Evolutionary conservation across 2,329 filamentous ascomycete genomes (phyloP).

Genomic region (Grosmannia serpens): DNA sequence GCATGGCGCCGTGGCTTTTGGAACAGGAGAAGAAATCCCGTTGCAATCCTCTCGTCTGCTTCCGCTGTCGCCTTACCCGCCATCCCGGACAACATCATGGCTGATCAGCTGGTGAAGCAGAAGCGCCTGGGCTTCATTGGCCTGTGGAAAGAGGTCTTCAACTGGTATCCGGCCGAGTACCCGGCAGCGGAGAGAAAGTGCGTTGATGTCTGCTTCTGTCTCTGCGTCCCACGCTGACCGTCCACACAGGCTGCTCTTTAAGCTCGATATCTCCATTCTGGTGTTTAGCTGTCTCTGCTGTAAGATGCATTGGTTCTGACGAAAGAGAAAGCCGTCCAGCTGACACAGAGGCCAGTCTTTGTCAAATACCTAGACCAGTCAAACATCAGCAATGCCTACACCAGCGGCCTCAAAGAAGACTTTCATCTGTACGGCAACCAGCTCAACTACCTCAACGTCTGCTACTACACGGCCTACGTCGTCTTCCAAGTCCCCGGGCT

Average conservation of each 20-base stretch:
- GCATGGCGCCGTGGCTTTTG: too few relatives aligned
- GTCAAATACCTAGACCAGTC: constrained; percentile 22
- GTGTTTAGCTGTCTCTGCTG: constrained; percentile 22
- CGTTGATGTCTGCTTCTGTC: neutral
- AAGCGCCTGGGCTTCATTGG: constrained; percentile 9
- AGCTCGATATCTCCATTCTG: constrained; percentile 21
- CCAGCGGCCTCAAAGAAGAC: constrained; percentile 27
- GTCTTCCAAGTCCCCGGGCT: constrained; percentile 22
- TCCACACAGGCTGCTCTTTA: constrained; percentile 18
- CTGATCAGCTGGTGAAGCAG: neutral
- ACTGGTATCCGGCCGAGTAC: constrained; percentile 22
- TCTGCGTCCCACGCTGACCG: neutral
- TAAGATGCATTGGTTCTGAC: constrained; percentile 10
- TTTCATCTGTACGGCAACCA: constrained; percentile 26
- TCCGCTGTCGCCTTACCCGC: neutral
- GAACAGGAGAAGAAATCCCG: neutral
- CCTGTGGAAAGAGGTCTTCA: constrained; percentile 22
- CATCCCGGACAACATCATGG: neutral
- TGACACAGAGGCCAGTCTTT: constrained; percentile 15
- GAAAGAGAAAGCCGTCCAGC: neutral
- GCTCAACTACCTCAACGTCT: constrained; percentile 28
- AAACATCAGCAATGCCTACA: constrained; percentile 26
- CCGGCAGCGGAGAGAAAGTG: constrained; percentile 20
- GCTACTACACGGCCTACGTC: constrained; percentile 27
- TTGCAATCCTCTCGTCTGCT: neutral